phyloP scores from a whole-genome alignment of 1,284 basidiomycete species.

The Naganishia sp. region DNA sequence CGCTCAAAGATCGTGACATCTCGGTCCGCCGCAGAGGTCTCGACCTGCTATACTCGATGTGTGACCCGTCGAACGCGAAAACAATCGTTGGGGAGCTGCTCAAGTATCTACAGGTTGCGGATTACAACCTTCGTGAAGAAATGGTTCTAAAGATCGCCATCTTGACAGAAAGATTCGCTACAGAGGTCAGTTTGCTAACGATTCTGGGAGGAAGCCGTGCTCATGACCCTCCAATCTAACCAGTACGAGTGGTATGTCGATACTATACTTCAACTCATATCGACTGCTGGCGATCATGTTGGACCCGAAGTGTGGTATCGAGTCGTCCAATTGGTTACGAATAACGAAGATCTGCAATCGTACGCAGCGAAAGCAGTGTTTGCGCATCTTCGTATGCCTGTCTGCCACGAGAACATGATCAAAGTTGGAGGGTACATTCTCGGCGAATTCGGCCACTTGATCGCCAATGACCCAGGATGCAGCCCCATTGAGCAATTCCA shows the following conservation, averaged over 20 bases:
- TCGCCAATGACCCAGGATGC: slow-evolving; percentile 91
- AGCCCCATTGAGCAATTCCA: slow-evolving; percentile 95
- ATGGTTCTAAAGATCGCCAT: slow-evolving; percentile 99
- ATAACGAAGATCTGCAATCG: slow-evolving; percentile 92
- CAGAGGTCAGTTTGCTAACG: slow-evolving; percentile 55
- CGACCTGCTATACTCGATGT: slow-evolving; percentile 98
- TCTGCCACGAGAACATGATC: slow-evolving; percentile 95
- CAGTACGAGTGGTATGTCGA: slow-evolving; percentile 93
- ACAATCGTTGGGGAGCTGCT: slow-evolving; percentile 92
- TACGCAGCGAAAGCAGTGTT: slow-evolving; percentile 95
- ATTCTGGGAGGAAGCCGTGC: neutral
- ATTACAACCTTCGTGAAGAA: slow-evolving; percentile 93
- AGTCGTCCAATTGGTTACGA: slow-evolving; percentile 96
- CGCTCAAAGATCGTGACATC: slow-evolving; percentile 94
- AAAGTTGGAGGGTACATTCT: slow-evolving; percentile 97
- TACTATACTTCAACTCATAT: slow-evolving; percentile 91
- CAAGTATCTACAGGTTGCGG: slow-evolving; percentile 87
- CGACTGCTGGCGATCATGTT: slow-evolving; percentile 95
- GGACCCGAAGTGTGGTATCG: slow-evolving; percentile 99
- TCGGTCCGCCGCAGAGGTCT: slow-evolving; percentile 91
- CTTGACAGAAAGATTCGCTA: slow-evolving; percentile 95
- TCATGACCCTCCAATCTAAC: slow-evolving; percentile 37
- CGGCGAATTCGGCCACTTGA: slow-evolving; percentile 95
- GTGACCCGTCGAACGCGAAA: slow-evolving; percentile 92
- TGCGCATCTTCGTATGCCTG: slow-evolving; percentile 80